Conservation (phyloP, 805 yeast genomes). For the Torulaspora maleeae region DNA sequence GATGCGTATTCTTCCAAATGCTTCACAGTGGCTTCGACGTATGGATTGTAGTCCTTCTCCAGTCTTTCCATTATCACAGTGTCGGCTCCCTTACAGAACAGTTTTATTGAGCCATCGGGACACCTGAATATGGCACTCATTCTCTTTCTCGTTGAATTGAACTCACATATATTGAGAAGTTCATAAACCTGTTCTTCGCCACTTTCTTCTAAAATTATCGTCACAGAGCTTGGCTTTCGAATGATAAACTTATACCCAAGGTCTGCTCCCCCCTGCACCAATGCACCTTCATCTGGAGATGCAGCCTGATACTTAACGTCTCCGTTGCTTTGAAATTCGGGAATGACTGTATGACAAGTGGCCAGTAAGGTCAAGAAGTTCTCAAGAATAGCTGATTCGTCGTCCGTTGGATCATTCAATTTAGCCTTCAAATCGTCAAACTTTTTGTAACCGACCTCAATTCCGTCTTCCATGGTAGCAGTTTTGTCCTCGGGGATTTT, state of each 20-base stretch:
- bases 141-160: constrained; percentile 94
- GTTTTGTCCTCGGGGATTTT: constrained; percentile 88
- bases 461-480: constrained; percentile 69
- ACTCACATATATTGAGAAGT: constrained; percentile 86
- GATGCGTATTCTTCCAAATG: constrained; percentile 96
- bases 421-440: constrained; percentile 58
- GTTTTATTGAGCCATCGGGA: constrained; percentile 85
- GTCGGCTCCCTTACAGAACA: constrained; percentile 97
- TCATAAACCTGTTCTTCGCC: constrained; percentile 61
- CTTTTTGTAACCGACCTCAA: constrained; percentile 72
- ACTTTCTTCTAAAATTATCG: constrained; percentile 49
- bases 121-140: constrained; percentile 94
- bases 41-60: constrained; percentile 62
- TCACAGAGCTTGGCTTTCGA: constrained; percentile 79
- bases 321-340: constrained; percentile 66
- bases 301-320: constrained; percentile 93
- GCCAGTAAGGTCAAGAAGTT: constrained; percentile 81
- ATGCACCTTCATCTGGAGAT: constrained; percentile 98
- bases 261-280: constrained; percentile 92
- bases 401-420: constrained; percentile 40
- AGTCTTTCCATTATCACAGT: constrained; percentile 89
- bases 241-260: constrained; percentile 80
- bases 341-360: constrained; percentile 96
- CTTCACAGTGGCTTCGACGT: constrained; percentile 71
- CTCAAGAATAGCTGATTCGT: constrained; percentile 50